phyloP scores from a whole-genome alignment of 2,329 filamentous ascomycete genomes.

The Lachnellula cervina region DNA sequence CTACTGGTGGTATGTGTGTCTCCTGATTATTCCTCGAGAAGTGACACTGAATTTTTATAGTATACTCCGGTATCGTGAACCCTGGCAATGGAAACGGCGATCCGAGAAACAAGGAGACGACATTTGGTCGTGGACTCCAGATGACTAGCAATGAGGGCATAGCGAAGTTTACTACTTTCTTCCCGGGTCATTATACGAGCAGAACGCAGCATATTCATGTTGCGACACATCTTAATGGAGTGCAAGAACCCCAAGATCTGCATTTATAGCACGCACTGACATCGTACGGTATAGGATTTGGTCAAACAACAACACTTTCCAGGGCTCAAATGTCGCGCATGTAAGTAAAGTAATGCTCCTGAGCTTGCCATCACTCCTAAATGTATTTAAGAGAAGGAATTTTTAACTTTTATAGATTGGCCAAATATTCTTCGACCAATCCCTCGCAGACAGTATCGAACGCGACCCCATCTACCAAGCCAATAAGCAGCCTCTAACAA shows the following conservation, averaged over 20 bases:
- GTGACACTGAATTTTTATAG: too few relatives aligned
- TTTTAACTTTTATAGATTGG: slow-evolving; percentile 35
- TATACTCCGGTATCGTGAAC: slow-evolving; percentile 34
- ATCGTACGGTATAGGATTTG: background rate
- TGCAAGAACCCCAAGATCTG: slow-evolving; percentile 9
- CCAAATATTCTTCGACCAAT: slow-evolving; percentile 60
- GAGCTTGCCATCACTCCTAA: too few relatives aligned
- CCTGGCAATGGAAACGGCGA: slow-evolving; percentile 1
- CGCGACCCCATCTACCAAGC: slow-evolving; percentile 40
- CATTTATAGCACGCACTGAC: slow-evolving; percentile 1
- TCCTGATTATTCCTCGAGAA: too few relatives aligned
- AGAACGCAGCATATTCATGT: slow-evolving; percentile 46
- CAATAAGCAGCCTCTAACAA: slow-evolving; percentile 43
- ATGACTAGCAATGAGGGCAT: slow-evolving; percentile 37
- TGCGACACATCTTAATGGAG: slow-evolving; percentile 39
- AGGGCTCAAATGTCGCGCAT: slow-evolving; percentile 48
- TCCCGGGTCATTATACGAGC: slow-evolving; percentile 40
- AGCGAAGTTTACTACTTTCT: slow-evolving; percentile 37
- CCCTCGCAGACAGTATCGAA: slow-evolving; percentile 48
- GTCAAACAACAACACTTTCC: slow-evolving; percentile 41
- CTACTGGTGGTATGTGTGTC: slow-evolving; percentile 24
- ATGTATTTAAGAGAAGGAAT: background rate
- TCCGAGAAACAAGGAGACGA: slow-evolving; percentile 11
- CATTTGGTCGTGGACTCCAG: slow-evolving; percentile 38
- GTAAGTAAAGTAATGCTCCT: slow-evolving; percentile 31